Base-by-base conservation (phyloP, 164 flowering plant species). In the Liriodendron chinense region DNA sequence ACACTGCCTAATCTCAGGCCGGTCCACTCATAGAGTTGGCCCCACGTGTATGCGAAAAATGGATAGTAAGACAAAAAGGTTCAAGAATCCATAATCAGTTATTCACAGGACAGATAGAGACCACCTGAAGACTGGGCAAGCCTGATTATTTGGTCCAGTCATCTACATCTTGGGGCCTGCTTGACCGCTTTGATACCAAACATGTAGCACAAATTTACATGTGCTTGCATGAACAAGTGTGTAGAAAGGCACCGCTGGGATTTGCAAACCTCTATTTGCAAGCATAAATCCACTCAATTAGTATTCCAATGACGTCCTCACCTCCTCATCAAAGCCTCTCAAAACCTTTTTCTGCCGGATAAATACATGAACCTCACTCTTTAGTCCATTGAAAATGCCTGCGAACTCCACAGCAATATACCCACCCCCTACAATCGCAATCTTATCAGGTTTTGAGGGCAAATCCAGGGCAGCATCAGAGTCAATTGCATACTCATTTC, bases 311-410 rank as follows among this genome's bases (percentile, higher is more conserved):
- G 34, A 24, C 59, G 26, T 21, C 26, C 62, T 64, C 34, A 96
- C 99, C 93, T 96, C 98, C 86, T 94, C 99, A 78, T 96, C 98
- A 86, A 96, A 96, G 43, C 99, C 98, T 77, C 98, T 85, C 24
- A 96, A 77, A 76, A 94, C 94, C 81, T 94, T 79, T 64, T 93
- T 90, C 78, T 94, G 97, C 72, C 99, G 75, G 71, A 96, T 93
- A 81, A 96, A 96, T 61, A 96, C 96, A 85, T 96, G 98, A 67
- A 92, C 98, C 3, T 96, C 97, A 83, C 97, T 93, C 75, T 49
- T 76, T 75, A 94, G 85, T 24, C 99, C 98, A 84, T 92, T 96
- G 83, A 96, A 96, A 81, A 96, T 94, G 48, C 99, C 99, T 66
- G 99, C 98, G 85, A 96, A 94, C 82, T 96, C 99, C 80, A 94